Evolutionary conservation across 306 rosid genomes (phyloP).

Genomic region (Rosa rugosa): DNA sequence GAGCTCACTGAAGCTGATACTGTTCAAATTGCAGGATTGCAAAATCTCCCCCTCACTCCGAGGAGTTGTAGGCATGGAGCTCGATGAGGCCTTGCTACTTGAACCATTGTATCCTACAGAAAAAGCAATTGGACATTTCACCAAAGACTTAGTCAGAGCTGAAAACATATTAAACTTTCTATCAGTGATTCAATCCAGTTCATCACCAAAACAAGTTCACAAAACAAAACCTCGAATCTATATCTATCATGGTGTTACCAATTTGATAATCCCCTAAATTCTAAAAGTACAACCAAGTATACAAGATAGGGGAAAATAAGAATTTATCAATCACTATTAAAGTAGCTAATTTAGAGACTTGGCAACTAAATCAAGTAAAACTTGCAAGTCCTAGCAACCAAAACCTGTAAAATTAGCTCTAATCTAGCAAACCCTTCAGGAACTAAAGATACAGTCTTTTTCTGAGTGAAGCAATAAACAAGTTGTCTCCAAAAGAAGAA

Average conservation of each 20-base stretch:
- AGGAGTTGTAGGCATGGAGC: constrained; percentile 58
- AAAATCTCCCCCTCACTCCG: constrained; percentile 85
- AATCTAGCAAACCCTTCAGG: not conserved
- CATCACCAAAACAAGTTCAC: constrained; percentile 14
- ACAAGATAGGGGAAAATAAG: not conserved
- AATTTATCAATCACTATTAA: not conserved
- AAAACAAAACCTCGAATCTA: constrained; percentile 12
- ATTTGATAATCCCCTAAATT: constrained; percentile 10
- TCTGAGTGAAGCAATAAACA: not conserved
- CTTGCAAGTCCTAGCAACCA: not conserved
- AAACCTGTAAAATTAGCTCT: not conserved
- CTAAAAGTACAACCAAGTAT: not conserved
- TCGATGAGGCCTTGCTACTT: constrained; percentile 59
- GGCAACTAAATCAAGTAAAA: not conserved
- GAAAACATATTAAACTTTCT: constrained; percentile 3
- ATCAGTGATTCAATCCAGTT: constrained; percentile 3
- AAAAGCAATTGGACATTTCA: constrained; percentile 17
- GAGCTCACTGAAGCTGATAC: constrained; percentile 63
- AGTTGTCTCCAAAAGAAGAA: constrained; percentile 10
- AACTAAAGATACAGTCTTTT: not conserved
- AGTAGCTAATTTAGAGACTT: not conserved
- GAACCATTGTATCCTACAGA: constrained; percentile 62
- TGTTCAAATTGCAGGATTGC: constrained; percentile 66
- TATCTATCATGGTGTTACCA: not conserved
- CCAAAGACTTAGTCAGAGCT: constrained; percentile 17